Evolutionary conservation across 1,139 yeast genomes (phyloP).

Genomic region (Saccharomycopsis hybrid): DNA sequence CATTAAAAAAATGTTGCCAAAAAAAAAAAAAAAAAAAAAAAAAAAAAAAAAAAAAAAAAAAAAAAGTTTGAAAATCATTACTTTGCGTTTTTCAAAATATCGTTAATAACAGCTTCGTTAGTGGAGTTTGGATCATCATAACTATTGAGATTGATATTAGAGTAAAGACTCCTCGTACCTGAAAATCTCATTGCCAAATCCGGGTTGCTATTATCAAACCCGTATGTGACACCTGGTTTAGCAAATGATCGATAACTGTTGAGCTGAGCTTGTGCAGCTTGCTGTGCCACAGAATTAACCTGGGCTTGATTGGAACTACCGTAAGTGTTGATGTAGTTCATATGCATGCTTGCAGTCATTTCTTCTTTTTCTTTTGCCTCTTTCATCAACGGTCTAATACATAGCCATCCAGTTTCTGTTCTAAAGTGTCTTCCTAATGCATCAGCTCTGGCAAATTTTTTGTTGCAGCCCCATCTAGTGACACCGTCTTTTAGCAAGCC

Average conservation of each 20-base stretch:
- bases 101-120: slow-evolving; percentile 12
- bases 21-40: too few species aligned
- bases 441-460: slow-evolving; percentile 91
- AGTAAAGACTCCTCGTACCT: slow-evolving; percentile 5
- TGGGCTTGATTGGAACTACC: too few species aligned
- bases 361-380: slow-evolving; percentile 33
- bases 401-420: slow-evolving; percentile 67
- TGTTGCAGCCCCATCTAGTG: slow-evolving; percentile 82
- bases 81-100: slow-evolving; percentile 9
- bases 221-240: too few species aligned
- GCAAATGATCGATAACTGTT: too few species aligned
- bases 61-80: neutral
- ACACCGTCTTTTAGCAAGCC: slow-evolving; percentile 45
- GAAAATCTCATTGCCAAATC: too few species aligned
- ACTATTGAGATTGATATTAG: slow-evolving; percentile 7
- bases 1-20: too few species aligned
- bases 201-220: too few species aligned
- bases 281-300: neutral
- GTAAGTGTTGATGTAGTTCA: too few species aligned
- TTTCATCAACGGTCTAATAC: slow-evolving; percentile 49
- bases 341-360: too few species aligned
- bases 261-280: neutral
- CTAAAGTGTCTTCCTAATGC: slow-evolving; percentile 91
- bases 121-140: slow-evolving; percentile 12
- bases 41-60: too few species aligned